phyloP scores from a whole-genome alignment of 805 yeast species.

The Metschnikowia cerradonensis region DNA sequence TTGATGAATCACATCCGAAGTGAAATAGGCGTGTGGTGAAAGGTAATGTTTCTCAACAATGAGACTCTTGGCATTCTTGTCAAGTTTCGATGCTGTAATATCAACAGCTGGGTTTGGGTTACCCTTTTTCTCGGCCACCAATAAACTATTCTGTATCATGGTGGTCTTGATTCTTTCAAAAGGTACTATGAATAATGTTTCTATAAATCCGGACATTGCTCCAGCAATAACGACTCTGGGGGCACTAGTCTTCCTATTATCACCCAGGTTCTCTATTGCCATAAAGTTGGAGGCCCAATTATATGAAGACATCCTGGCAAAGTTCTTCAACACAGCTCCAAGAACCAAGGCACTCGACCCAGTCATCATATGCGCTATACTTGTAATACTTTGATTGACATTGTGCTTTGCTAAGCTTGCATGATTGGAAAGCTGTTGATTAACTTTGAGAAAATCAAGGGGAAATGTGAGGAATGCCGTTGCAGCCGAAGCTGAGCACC shows the following conservation, averaged over 20 bases:
- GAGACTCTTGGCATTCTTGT: constrained; percentile 21
- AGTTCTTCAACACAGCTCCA: constrained; percentile 72
- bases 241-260: constrained; percentile 61
- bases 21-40: constrained; percentile 41
- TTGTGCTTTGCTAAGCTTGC: constrained; percentile 32
- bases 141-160: constrained; percentile 64
- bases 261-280: constrained; percentile 44
- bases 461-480: constrained; percentile 68
- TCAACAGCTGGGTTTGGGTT: constrained; percentile 21
- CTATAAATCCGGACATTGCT: constrained; percentile 74
- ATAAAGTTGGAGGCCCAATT: constrained; percentile 67
- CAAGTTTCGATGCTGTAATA: constrained; percentile 25
- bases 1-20: constrained; percentile 31
- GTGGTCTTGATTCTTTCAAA: constrained; percentile 82
- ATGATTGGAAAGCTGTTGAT: constrained; percentile 53
- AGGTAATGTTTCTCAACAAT: constrained; percentile 32
- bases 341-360: constrained; percentile 76
- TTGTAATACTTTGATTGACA: constrained; percentile 31
- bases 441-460: constrained; percentile 65
- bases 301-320: constrained; percentile 69
- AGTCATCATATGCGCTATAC: constrained; percentile 33
- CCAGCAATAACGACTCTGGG: constrained; percentile 85
- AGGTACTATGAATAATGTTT: constrained; percentile 81
- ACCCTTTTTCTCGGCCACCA: constrained; percentile 20
- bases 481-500: constrained; percentile 58